A percentile compares a stretch with the other conserved stretches of the same genome.
phyloP scores from a whole-genome alignment of 2,329 filamentous ascomycete genomes.

The Aspergillus terreus region DNA sequence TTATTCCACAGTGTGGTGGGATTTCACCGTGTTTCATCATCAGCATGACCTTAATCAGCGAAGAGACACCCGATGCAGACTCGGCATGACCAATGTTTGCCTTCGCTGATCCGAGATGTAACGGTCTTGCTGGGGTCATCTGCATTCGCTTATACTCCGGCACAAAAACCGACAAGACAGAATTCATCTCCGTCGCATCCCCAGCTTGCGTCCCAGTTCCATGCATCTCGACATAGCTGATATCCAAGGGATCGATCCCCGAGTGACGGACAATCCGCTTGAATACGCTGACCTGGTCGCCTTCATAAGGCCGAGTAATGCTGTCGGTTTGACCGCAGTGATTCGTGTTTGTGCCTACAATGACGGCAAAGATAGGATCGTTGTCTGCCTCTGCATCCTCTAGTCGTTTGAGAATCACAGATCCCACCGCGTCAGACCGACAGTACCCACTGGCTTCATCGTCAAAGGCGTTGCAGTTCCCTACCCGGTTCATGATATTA shows the following conservation, averaged over 20 bases:
- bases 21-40: slow-evolving; percentile 36
- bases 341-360: slow-evolving; percentile 72
- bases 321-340: slow-evolving; percentile 78
- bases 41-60: slow-evolving; percentile 34
- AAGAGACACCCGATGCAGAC: slow-evolving; percentile 54
- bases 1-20: slow-evolving; percentile 34
- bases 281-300: slow-evolving; percentile 69
- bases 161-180: slow-evolving; percentile 64
- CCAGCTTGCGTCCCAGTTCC: slow-evolving; percentile 81
- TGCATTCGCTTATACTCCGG: slow-evolving; percentile 40
- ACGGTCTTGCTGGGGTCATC: slow-evolving; percentile 34
- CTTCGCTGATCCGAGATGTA: slow-evolving; percentile 62
- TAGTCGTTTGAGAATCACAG: slow-evolving; percentile 73
- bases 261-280: slow-evolving; percentile 67
- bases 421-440: slow-evolving; percentile 71
- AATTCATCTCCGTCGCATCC: slow-evolving; percentile 77
- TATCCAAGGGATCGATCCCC: slow-evolving; percentile 69
- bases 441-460: slow-evolving; percentile 79
- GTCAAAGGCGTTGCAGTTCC: slow-evolving; percentile 76
- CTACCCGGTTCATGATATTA: slow-evolving; percentile 40
- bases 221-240: slow-evolving; percentile 86
- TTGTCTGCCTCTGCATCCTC: slow-evolving; percentile 74
- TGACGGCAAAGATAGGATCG: slow-evolving; percentile 66
- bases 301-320: slow-evolving; percentile 78
- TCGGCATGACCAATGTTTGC: slow-evolving; percentile 63